Evolutionary conservation across 2,329 filamentous ascomycete genomes (phyloP), one percentile per base, ranked within the genome.

Genomic region (Dothistroma pini): DNA sequence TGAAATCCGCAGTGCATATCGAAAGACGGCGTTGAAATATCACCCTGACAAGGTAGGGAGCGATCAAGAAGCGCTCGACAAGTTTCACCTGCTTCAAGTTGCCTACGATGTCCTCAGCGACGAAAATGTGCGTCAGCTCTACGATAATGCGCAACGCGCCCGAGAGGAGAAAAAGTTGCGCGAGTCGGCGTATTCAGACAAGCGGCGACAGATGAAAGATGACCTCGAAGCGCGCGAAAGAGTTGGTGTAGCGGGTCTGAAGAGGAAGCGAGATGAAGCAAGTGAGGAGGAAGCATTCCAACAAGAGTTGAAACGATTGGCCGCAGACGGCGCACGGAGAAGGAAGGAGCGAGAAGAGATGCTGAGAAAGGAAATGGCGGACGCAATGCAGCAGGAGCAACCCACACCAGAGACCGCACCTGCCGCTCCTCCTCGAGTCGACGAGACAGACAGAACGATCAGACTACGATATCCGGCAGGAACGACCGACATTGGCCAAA

Each of bases 11-110:
- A 87, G 89, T 67, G 91, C 91, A 50, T 97, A 93, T 81, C 86
- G 91, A 61, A 90, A 90, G 70, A 87, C 88, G 32, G 91, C 91
- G 3, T 81, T 96, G n/a, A 91, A 91, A 71, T 91, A 93, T 79
- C 93, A 97, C 75, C 93, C 93, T 0, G 93, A 97, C 82, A 96
- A 97, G 78, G 87, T 93, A 58, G 85, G 87, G 65, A 86, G 84
- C 56, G 74, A 75, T 67, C 76, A 78, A 5, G 78, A 78, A 69
- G 91, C 95, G 67, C 83, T 90, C 51, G 87, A 88, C 59, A 90
- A 89, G 71, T 97, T 96, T 80, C 90, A 96, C 75, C 81, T 89
- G 1, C 86, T 96, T 60, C 89, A 92, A 71, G 89, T 89, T 63
- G 93, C 91, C n/a, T 86, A 91, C 72, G 91, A 96, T 76, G 85